Conservation (phyloP, 495 filamentous ascomycete genomes). For the Penicillium robsamsonii region DNA sequence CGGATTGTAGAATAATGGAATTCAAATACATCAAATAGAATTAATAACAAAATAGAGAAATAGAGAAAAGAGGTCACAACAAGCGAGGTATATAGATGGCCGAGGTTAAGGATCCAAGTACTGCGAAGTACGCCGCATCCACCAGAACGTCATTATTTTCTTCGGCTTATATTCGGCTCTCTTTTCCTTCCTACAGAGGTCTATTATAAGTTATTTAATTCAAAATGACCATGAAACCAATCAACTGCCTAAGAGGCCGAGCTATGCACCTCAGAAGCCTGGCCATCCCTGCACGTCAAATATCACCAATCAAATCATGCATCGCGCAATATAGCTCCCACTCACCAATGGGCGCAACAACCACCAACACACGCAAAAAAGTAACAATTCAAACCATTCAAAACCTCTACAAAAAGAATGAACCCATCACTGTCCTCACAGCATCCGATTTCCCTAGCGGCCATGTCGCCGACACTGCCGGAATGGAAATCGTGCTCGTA, state of each 20-base stretch:
- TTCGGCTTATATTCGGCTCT: not conserved
- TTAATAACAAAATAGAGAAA: not conserved
- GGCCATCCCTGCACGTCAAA: not conserved
- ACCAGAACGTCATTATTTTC: constrained; percentile 6
- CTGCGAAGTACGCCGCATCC: constrained; percentile 11
- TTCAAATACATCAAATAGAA: not conserved
- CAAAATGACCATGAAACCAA: not conserved
- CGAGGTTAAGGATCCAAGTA: constrained; percentile 4
- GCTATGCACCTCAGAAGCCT: not conserved
- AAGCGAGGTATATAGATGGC: not conserved
- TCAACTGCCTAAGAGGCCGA: not conserved
- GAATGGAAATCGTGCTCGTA: constrained; percentile 92
- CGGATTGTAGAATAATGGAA: not conserved
- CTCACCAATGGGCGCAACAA: constrained; percentile 68
- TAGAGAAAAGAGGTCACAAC: not conserved
- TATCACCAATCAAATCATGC: constrained; percentile 3
- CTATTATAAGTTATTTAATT: not conserved
- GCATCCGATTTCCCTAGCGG: constrained; percentile 95
- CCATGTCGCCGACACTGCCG: constrained; percentile 83
- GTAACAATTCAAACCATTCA: constrained; percentile 77
- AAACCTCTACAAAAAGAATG: constrained; percentile 70
- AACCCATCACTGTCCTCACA: constrained; percentile 93
- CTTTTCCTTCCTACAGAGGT: not conserved
- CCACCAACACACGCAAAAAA: constrained; percentile 65
- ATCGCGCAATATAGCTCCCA: constrained; percentile 67